These are phyloP conservation scores for Nakaseomyces delphensis DNA, from an alignment of 1,139 yeast genomes.

Conservation along the genomic window DNA sequence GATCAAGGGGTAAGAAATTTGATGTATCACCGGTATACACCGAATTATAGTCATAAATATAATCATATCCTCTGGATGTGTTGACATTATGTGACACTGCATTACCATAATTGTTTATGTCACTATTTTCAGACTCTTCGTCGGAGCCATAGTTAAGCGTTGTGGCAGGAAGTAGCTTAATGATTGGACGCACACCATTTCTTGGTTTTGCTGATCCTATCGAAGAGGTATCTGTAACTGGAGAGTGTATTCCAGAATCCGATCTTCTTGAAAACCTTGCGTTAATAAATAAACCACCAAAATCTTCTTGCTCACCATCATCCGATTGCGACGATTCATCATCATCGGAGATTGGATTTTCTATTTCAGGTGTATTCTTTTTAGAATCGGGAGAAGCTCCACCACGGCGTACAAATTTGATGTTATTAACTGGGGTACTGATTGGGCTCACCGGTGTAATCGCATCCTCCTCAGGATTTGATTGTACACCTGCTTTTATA, in stretches of 20 bases:
- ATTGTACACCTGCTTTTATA: constrained; percentile 17
- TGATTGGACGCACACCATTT: constrained; percentile 39
- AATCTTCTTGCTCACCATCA: constrained; percentile 29
- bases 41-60: constrained; percentile 79
- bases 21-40: constrained; percentile 55
- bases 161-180: constrained; percentile 73
- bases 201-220: constrained; percentile 26
- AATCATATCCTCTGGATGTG: constrained; percentile 70
- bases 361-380: constrained; percentile 1
- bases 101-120: constrained; percentile 36
- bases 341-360: constrained; percentile 17
- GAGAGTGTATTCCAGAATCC: constrained; percentile 20
- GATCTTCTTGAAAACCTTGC: constrained; percentile 29
- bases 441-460: neutral
- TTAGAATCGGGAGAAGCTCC: constrained; percentile 9
- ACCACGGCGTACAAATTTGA: constrained; percentile 8
- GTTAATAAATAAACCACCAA: constrained; percentile 33
- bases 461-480: constrained; percentile 18
- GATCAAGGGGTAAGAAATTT: constrained; percentile 27
- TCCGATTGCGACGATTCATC: constrained; percentile 28
- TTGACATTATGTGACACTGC: constrained; percentile 71
- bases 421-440: constrained; percentile 3
- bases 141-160: constrained; percentile 71
- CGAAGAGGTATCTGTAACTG: constrained; percentile 30
- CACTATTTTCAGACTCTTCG: constrained; percentile 48